Evolutionary conservation across 495 filamentous ascomycete genomes (phyloP).

Genomic region (Podospora pseudocomata): DNA sequence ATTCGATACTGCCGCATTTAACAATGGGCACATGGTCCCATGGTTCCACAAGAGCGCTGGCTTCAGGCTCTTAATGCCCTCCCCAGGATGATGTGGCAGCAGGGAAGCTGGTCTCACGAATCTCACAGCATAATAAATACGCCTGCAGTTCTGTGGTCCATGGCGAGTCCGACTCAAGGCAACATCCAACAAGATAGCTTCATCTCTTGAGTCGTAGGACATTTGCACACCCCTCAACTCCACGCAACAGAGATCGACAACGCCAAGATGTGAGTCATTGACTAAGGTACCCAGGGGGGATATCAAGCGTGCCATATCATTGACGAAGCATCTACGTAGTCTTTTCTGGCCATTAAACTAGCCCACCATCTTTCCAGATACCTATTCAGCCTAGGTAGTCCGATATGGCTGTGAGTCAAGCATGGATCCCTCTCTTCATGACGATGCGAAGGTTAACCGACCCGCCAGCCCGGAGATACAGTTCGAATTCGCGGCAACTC

Average conservation of each 20-base stretch:
- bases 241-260: background rate
- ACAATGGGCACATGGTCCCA: conserved; percentile 16
- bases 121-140: conserved; percentile 1
- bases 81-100: background rate
- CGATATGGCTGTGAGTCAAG: background rate
- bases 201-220: background rate
- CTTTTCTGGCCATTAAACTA: background rate
- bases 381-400: background rate
- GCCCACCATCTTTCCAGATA: background rate
- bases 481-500: conserved; percentile 23
- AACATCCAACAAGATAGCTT: background rate
- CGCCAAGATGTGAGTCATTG: conserved; percentile 2
- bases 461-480: conserved; percentile 17
- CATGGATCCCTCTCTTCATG: background rate
- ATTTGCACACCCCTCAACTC: background rate
- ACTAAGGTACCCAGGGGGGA: background rate
- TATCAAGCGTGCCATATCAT: background rate
- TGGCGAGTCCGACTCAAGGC: background rate
- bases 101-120: background rate
- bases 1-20: conserved; percentile 1
- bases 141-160: background rate
- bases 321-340: background rate
- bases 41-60: conserved; percentile 20
- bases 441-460: background rate
- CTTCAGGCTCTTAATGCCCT: conserved; percentile 10